Evolutionary conservation across 768 basidiomycete genomes (phyloP).

Genomic region (Termitomyces sp.): DNA sequence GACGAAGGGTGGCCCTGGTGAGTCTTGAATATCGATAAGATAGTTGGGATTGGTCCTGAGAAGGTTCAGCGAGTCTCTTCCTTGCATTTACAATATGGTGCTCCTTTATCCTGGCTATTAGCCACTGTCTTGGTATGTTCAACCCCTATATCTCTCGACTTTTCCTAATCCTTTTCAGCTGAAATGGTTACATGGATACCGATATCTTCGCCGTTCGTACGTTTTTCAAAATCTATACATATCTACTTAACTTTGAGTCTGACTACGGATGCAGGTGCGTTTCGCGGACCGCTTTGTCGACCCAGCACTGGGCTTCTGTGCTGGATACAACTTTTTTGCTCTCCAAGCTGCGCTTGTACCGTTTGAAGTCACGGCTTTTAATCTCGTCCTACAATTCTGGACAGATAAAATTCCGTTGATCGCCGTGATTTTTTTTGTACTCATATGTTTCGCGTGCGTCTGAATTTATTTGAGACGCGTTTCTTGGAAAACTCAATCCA

Average conservation of each 20-base stretch:
- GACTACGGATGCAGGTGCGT: constrained; percentile 32
- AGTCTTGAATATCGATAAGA: constrained; percentile 9
- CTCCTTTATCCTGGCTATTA: constrained; percentile 42
- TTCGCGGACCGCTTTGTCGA: constrained; percentile 56
- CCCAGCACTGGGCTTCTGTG: constrained; percentile 49
- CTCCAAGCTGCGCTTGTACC: constrained; percentile 38
- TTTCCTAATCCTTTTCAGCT: constrained; percentile 27
- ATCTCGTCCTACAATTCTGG: constrained; percentile 47
- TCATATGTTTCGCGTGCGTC: constrained; percentile 35
- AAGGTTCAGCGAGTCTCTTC: constrained; percentile 36
- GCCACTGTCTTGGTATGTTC: constrained; percentile 36
- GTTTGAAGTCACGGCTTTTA: constrained; percentile 52
- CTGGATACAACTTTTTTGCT: constrained; percentile 55
- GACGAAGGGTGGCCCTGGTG: constrained; percentile 57
- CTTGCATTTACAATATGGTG: constrained; percentile 46
- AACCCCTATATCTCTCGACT: background rate
- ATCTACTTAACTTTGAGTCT: background rate
- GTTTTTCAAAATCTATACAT: constrained; percentile 10
- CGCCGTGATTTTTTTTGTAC: constrained; percentile 39
- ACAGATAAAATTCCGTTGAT: constrained; percentile 41
- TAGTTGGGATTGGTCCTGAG: background rate
- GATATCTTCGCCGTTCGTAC: constrained; percentile 69
- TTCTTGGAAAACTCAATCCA: background rate
- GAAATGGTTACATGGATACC: constrained; percentile 85
- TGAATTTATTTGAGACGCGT: background rate